Evolutionary conservation across 1,284 basidiomycete genomes (phyloP), one percentile per base, ranked within the genome.

Genomic region (Microbotryum silenes-acaulis): DNA sequence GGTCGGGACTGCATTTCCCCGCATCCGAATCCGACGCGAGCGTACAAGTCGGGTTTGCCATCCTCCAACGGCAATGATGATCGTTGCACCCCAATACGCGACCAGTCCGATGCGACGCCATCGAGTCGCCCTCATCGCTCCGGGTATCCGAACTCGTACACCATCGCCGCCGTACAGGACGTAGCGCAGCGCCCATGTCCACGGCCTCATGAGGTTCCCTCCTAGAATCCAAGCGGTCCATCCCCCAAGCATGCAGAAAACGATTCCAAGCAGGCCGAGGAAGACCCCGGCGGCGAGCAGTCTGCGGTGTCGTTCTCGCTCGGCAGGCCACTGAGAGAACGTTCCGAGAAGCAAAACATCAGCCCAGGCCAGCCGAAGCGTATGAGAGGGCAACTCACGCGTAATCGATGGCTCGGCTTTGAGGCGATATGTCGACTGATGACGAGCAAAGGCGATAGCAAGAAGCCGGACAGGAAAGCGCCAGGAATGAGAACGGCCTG

Each of bases 401-500:
- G 67, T 23, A 97, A 82, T 5, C 93, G 86, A 71, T 91, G 89
- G 8, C 87, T 85, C 1, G 96, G 96, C 45, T 86, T 84, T 71
- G 91, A 91, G 0, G 94, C 93, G 63, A 96, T 88, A 73, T 92
- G 86, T 1, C 96, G 84, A 18, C 92, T 96, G 20, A 97, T 82
- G 59, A 92, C 87, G 20, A 99, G 86, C 12, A 98, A 80, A 0
- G 96, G 96, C 0, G 91, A 91, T n/a, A 98, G 83, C 14, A 97
- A 79, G 76, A 97, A 91, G 6, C 96, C 96, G 18, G 87, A 86
- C 27, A 97, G 79, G 62, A 98, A 84, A 0, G 91, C 88, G 29
- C 96, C 96, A 10, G 89, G 89, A 54, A 98, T 88, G 45, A 98
- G 81, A 0, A 96, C 91, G 48, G 94, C 82, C 74, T 98, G 96